These are phyloP conservation scores for Digitaria exilis DNA, from an alignment of 202 grass and related monocot species.

Conservation along the genomic window DNA sequence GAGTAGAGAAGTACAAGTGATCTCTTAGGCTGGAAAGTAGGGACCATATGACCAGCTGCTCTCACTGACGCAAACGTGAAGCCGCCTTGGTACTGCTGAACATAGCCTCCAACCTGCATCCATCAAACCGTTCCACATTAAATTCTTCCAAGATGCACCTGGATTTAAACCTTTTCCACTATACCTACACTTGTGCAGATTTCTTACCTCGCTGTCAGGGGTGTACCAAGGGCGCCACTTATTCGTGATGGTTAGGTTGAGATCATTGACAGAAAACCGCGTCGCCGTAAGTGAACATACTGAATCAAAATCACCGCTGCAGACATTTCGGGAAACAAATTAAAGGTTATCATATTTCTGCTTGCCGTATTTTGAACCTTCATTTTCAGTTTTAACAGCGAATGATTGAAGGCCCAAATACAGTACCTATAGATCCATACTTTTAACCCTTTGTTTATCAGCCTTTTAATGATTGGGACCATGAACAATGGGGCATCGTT, in stretches of 20 bases:
- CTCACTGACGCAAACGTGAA: conserved; percentile 50
- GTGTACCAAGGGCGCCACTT: conserved; percentile 65
- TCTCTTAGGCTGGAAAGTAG: conserved; percentile 59
- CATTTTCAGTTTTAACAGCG: background rate
- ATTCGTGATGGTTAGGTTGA: conserved; percentile 39
- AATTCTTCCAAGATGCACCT: background rate
- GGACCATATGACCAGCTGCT: conserved; percentile 61
- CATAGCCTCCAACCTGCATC: conserved; percentile 67
- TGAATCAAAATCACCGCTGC: conserved; percentile 63
- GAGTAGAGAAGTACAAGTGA: conserved; percentile 47
- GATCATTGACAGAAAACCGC: conserved; percentile 37
- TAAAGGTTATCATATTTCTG: background rate
- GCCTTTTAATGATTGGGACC: conserved; percentile 46
- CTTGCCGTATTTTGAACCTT: background rate
- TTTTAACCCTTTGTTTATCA: conserved; percentile 32
- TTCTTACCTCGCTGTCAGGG: conserved; percentile 41
- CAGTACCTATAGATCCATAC: conserved; percentile 67
- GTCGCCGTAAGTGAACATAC: conserved; percentile 47
- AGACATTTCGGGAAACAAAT: background rate
- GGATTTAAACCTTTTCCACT: background rate
- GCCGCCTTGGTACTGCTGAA: conserved; percentile 53
- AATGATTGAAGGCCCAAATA: background rate
- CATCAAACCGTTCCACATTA: background rate
- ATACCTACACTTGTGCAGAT: background rate
- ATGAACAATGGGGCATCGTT: conserved; percentile 22